phyloP scores from a whole-genome alignment of 257 asterid species.

The Sherardia arvensis region DNA sequence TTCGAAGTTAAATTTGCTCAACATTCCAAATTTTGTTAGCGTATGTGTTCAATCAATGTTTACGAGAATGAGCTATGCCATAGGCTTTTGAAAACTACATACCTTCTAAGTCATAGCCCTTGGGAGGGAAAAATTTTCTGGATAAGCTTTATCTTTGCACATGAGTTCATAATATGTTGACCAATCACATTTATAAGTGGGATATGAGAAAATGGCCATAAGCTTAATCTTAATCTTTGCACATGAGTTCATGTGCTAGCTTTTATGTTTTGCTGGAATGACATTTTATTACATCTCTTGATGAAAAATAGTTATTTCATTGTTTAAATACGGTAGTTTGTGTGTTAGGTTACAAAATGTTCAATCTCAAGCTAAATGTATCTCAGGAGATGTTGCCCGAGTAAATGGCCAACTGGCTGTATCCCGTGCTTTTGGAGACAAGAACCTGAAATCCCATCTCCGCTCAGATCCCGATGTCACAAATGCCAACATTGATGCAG shows the following conservation, averaged over 20 bases:
- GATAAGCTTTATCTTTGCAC: background rate
- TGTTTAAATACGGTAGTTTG: background rate
- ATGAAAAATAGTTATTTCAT: background rate
- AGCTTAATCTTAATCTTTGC: too few species aligned
- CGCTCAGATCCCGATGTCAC: conserved; percentile 73
- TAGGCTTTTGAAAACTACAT: background rate
- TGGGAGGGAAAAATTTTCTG: background rate
- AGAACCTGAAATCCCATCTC: conserved; percentile 70
- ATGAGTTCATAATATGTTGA: background rate
- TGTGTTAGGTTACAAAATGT: conserved; percentile 1
- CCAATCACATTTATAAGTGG: background rate
- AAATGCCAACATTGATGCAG: conserved; percentile 41
- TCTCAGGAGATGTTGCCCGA: conserved; percentile 83
- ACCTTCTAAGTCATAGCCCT: too few species aligned
- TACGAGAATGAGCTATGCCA: background rate
- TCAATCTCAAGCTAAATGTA: conserved; percentile 5
- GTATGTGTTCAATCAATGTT: background rate
- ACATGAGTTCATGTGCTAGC: background rate
- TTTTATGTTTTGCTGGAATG: background rate
- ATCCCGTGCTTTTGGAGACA: conserved; percentile 91
- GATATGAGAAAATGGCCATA: too few species aligned
- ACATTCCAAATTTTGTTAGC: background rate
- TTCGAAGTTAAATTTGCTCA: background rate
- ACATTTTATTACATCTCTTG: background rate
- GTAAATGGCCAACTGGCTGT: conserved; percentile 90